Percentiles rank a stretch among this genome's conserved stretches.
Conservation (phyloP, 305 asterid genomes). For the Solanum hybrid region DNA sequence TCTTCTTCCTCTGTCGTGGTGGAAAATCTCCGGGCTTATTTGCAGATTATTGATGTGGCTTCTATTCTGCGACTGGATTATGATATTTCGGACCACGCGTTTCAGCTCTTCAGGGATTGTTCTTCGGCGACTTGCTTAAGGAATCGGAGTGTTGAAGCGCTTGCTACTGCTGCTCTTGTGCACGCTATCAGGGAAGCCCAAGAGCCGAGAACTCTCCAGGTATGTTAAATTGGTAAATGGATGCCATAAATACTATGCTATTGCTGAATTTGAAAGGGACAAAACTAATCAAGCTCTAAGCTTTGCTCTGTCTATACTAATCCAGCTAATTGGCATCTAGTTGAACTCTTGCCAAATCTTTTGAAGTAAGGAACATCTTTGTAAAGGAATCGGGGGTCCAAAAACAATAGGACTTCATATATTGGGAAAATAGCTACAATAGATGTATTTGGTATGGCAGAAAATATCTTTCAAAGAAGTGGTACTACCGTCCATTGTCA, state of each 20-base stretch:
- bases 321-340: neutral
- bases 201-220: slow-evolving; percentile 98
- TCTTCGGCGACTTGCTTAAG: slow-evolving; percentile 89
- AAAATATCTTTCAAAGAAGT: neutral
- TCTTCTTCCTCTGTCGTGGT: slow-evolving; percentile 76
- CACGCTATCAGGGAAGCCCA: slow-evolving; percentile 97
- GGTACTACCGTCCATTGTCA: neutral
- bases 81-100: slow-evolving; percentile 91
- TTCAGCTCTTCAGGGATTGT: slow-evolving; percentile 92
- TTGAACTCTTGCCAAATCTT: neutral
- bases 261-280: neutral
- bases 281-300: neutral
- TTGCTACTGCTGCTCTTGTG: slow-evolving; percentile 92
- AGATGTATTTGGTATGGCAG: neutral
- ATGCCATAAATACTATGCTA: neutral
- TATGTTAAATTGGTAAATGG: slow-evolving; percentile 10
- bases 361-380: neutral
- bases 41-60: slow-evolving; percentile 91
- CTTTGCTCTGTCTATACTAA: neutral
- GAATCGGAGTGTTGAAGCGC: slow-evolving; percentile 93
- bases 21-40: slow-evolving; percentile 85
- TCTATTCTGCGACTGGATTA: slow-evolving; percentile 73
- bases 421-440: neutral
- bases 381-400: neutral
- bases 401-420: neutral